Evolutionary conservation across 352 stramenopile species (phyloP).

Genomic region (Phytopythium chamaehyphon): DNA sequence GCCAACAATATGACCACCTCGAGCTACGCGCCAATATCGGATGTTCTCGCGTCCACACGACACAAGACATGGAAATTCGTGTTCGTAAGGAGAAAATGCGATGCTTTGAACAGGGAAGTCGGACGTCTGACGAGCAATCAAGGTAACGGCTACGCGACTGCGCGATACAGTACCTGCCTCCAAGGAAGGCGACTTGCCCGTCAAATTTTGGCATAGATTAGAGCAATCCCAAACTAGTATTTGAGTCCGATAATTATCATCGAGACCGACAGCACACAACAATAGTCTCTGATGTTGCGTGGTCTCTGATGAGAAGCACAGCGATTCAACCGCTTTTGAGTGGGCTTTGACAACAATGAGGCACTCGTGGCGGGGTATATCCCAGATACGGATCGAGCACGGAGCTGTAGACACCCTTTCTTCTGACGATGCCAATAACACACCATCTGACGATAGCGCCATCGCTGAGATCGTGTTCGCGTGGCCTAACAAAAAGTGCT

Average conservation of each 20-base stretch:
- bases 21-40: conserved; percentile 85
- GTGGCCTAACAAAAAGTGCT: conserved; percentile 46
- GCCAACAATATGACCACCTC: conserved; percentile 54
- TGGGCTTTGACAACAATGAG: conserved; percentile 45
- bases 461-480: conserved; percentile 25
- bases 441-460: conserved; percentile 35
- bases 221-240: conserved; percentile 76
- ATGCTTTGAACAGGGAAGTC: conserved; percentile 77
- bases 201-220: conserved; percentile 10
- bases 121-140: conserved; percentile 81
- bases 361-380: conserved; percentile 37
- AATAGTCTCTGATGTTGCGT: conserved; percentile 17
- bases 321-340: conserved; percentile 32
- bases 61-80: conserved; percentile 51
- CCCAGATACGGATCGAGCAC: conserved; percentile 49
- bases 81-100: conserved; percentile 84
- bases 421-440: conserved; percentile 43
- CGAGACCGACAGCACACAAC: conserved; percentile 55
- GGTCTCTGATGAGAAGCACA: conserved; percentile 42
- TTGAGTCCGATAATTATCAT: conserved; percentile 64
- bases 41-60: conserved; percentile 90
- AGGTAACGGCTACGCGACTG: conserved; percentile 9
- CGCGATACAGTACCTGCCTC: background rate
- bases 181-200: background rate
- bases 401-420: conserved; percentile 20